Percentiles rank a stretch among this genome's conserved stretches.
These are phyloP conservation scores for Boletus subluridellus DNA, from an alignment of 1,284 basidiomycete genomes.

Conservation along the genomic window DNA sequence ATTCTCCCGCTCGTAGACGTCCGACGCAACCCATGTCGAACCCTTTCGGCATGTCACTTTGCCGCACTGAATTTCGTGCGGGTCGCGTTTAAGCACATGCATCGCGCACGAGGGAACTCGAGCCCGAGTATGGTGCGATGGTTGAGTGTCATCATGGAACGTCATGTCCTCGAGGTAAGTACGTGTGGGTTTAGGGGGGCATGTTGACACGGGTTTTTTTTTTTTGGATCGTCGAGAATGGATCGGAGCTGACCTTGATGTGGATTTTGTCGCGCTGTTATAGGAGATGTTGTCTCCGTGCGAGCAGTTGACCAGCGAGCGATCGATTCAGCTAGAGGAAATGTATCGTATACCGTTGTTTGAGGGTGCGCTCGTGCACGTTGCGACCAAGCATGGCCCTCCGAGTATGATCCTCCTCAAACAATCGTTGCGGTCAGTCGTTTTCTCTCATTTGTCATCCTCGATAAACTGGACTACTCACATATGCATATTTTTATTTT, in stretches of 20 bases:
- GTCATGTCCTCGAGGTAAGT: conserved; percentile 19
- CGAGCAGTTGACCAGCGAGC: conserved; percentile 8
- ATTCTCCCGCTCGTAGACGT: conserved; percentile 18
- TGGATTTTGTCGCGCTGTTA: background rate
- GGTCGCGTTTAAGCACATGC: conserved; percentile 38
- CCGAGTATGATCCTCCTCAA: conserved; percentile 28
- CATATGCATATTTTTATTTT: background rate
- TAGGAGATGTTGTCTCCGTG: conserved; percentile 22
- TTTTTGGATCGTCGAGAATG: background rate
- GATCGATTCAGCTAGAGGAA: conserved; percentile 16
- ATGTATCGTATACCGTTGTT: conserved; percentile 25
- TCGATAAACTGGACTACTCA: background rate
- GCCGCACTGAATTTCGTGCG: conserved; percentile 28
- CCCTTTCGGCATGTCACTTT: conserved; percentile 19
- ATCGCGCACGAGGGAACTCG: conserved; percentile 28
- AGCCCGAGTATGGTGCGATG: conserved; percentile 31
- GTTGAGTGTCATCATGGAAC: conserved; percentile 11
- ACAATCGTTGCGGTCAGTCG: conserved; percentile 23
- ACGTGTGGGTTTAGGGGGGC: background rate
- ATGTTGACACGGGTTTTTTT: background rate
- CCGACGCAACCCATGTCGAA: conserved; percentile 10
- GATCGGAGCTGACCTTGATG: background rate
- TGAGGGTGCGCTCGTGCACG: conserved; percentile 18
- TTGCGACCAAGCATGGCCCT: conserved; percentile 14
- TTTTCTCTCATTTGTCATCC: background rate